Conservation (phyloP, 768 basidiomycete species). For the Agrocybe praecox region DNA sequence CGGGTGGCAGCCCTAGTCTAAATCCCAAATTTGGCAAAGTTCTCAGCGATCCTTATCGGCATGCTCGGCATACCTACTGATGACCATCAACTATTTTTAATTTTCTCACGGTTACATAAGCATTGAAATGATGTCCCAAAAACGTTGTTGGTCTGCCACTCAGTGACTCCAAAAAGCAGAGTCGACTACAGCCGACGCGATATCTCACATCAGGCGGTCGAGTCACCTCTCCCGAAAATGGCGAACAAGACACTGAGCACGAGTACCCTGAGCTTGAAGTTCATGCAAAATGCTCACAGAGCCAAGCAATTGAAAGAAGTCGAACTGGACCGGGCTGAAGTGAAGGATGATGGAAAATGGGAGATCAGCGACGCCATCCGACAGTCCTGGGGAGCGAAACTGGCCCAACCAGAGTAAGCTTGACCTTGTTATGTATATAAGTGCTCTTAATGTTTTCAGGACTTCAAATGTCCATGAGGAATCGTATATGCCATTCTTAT, state of each 20-base stretch:
- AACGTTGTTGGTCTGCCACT: too few species aligned
- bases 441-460: conserved; percentile 12
- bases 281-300: conserved; percentile 73
- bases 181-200: background rate
- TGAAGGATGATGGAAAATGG: conserved; percentile 70
- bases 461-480: conserved; percentile 50
- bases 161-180: background rate
- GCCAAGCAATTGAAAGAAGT: conserved; percentile 52
- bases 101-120: too few species aligned
- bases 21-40: too few species aligned
- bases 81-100: too few species aligned
- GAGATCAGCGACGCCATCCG: conserved; percentile 54
- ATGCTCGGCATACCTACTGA: too few species aligned
- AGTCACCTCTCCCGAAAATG: conserved; percentile 2
- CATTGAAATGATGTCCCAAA: too few species aligned
- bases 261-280: conserved; percentile 64
- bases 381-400: conserved; percentile 50
- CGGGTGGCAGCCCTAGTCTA: too few species aligned
- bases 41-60: too few species aligned
- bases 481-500: conserved; percentile 70
- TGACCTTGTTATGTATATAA: background rate
- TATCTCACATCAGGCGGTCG: background rate
- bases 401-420: conserved; percentile 10
- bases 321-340: conserved; percentile 52
- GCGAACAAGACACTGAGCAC: conserved; percentile 55